A percentile compares a stretch with the other conserved stretches of the same genome.
These are phyloP conservation scores for Epichloe hybrida DNA, from an alignment of 2,329 filamentous ascomycete species.

Conservation along the genomic window DNA sequence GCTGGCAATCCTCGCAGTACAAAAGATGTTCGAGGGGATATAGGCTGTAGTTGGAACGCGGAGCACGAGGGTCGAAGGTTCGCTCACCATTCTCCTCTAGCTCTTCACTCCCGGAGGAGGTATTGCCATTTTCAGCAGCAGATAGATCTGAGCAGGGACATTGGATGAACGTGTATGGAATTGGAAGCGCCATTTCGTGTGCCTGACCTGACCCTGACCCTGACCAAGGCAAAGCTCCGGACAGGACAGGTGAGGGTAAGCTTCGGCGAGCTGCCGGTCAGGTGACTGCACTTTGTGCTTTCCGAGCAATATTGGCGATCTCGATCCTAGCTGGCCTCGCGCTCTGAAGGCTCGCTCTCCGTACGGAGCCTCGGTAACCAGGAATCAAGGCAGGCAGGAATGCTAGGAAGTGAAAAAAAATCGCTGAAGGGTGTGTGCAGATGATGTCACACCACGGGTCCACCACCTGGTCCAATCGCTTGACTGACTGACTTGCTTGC, in stretches of 20 bases:
- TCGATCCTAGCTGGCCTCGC: too few relatives aligned
- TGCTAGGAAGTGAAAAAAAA: too few relatives aligned
- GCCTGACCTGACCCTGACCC: too few relatives aligned
- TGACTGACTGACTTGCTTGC: too few relatives aligned
- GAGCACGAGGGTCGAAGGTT: constrained; percentile 74
- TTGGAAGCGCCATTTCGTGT: constrained; percentile 33
- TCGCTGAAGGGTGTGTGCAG: too few relatives aligned
- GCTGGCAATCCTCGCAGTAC: constrained; percentile 95
- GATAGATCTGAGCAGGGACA: constrained; percentile 47
- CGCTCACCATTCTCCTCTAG: constrained; percentile 55
- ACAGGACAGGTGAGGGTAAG: background rate
- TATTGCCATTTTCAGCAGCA: constrained; percentile 18
- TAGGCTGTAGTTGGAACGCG: constrained; percentile 79
- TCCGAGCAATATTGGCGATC: too few relatives aligned
- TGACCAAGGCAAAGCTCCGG: background rate
- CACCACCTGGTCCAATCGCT: background rate
- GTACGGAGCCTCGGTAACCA: too few relatives aligned
- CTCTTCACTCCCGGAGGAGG: constrained; percentile 13
- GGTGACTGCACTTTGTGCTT: background rate
- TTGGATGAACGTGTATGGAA: constrained; percentile 53
- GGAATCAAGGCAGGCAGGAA: too few relatives aligned
- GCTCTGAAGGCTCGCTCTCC: too few relatives aligned
- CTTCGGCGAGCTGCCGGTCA: background rate
- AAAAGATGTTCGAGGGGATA: constrained; percentile 88
- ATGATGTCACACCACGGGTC: background rate